Base-by-base conservation (phyloP, 169 alveolate species). In the Cryptosporidium ryanae region DNA sequence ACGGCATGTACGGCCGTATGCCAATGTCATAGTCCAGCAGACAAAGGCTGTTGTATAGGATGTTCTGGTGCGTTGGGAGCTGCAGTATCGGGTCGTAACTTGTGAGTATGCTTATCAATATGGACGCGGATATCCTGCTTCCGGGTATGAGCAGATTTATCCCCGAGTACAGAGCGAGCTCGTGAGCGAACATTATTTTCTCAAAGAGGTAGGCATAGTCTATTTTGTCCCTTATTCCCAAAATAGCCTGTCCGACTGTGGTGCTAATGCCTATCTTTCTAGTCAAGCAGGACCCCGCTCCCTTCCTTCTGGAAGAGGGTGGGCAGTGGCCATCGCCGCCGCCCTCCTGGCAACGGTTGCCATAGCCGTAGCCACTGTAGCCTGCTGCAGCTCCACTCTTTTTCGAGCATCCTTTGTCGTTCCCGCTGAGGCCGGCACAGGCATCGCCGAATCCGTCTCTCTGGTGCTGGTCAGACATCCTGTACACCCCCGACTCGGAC, bases 171-270 rank as follows among this genome's bases (percentile, higher is more conserved):
- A 68, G 31, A 6, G 83, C 83, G 23, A 68, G 55, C 31, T 68
- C 83, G 55, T 55, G 65, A 5, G 83, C 83, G n/a, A 68, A 68
- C 83, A 54, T 68, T 7, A 68, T 68, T 66, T 68, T 68, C 57
- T 68, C 83, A 15, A 68, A 68, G 3, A 68, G 21, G 10, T 31
- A 50, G 23, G 67, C 83, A 6, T 68, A 68, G 38, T 68, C 64
- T 21, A 68, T 68, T 52, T 55, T 68, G 32, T 68, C 83, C 10
- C 83, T 43, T 48, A 68, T 55, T 29, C 83, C 83, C 12, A 68
- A 52, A 44, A 68, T 65, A 6, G 83, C 83, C 55, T 68, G 83
- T 17, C 83, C 83, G 17, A 68, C 83, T 5, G 66, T 68, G 10
- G 83, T 68, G 23, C 57, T 54, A 21, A 68, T 48, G n/a, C 83